phyloP scores from a whole-genome alignment of 768 basidiomycete genomes.

The Collybiopsis luxurians region DNA sequence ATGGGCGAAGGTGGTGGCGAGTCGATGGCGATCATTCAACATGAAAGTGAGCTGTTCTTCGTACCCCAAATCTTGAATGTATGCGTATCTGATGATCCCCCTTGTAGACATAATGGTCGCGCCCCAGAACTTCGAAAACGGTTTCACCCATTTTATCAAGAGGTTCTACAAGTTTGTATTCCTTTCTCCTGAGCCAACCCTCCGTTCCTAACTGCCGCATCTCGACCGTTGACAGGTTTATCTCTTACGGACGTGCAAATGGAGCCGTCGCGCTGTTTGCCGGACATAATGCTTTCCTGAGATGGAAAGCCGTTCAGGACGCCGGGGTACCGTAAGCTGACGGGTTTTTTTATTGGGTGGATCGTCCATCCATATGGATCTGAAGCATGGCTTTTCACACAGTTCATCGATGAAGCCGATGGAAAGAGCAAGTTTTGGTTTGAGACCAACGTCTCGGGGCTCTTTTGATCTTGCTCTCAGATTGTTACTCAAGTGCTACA shows the following conservation, averaged over 20 bases:
- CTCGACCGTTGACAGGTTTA: constrained; percentile 36
- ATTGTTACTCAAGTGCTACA: constrained; percentile 70
- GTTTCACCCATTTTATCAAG: constrained; percentile 81
- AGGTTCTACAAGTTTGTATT: constrained; percentile 61
- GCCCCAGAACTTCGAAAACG: constrained; percentile 87
- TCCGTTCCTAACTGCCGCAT: background rate
- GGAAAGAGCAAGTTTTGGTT: constrained; percentile 68
- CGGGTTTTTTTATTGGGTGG: constrained; percentile 39
- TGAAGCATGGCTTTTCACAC: constrained; percentile 7
- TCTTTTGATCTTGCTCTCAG: no score
- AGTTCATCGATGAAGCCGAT: constrained; percentile 61
- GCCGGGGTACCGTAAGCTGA: no score
- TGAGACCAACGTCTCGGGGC: constrained; percentile 77
- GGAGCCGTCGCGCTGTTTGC: constrained; percentile 84
- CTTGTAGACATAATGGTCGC: constrained; percentile 47
- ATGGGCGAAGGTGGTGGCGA: constrained; percentile 83
- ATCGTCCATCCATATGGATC: background rate
- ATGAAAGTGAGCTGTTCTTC: constrained; percentile 56
- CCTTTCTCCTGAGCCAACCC: no score
- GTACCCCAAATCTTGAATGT: background rate
- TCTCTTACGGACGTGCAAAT: constrained; percentile 75
- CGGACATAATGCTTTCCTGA: constrained; percentile 83
- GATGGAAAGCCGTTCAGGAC: constrained; percentile 89
- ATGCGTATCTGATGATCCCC: background rate
- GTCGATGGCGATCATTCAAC: constrained; percentile 85